Evolutionary conservation across 1,139 yeast species (phyloP).

Genomic region (Sugiyamaella xylanicola): DNA sequence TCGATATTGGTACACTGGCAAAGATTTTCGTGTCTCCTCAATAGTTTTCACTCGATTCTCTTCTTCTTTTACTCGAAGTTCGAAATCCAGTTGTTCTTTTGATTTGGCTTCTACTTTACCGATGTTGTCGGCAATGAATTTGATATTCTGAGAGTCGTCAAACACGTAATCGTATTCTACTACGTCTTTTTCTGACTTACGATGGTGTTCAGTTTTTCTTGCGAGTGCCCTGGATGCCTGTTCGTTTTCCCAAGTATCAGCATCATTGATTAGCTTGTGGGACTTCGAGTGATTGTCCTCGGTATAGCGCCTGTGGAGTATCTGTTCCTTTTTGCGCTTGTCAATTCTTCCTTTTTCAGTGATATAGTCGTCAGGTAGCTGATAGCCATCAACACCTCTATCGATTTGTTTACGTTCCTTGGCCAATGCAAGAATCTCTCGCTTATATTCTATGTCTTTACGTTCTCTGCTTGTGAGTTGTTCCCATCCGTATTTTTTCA

Average conservation of each 20-base stretch:
- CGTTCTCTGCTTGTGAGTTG: conserved; percentile 53
- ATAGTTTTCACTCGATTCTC: conserved; percentile 48
- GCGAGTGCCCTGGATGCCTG: conserved; percentile 55
- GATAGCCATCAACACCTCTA: conserved; percentile 46
- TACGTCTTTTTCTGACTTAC: conserved; percentile 43
- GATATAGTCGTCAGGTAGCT: conserved; percentile 59
- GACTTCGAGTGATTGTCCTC: conserved; percentile 42
- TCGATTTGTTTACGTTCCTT: conserved; percentile 47
- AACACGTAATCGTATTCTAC: conserved; percentile 77
- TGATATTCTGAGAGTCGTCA: conserved; percentile 74
- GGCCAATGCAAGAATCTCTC: conserved; percentile 49
- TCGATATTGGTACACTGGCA: conserved; percentile 77
- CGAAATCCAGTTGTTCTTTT: conserved; percentile 39
- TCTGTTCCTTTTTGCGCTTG: conserved; percentile 52
- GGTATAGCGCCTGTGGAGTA: conserved; percentile 42
- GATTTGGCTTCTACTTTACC: conserved; percentile 27
- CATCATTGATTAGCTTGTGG: conserved; percentile 41
- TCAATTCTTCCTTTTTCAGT: conserved; percentile 57
- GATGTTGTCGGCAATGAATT: conserved; percentile 55
- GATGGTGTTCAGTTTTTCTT: conserved; percentile 6
- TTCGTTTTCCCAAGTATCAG: conserved; percentile 64
- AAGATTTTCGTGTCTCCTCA: conserved; percentile 56
- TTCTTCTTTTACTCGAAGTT: conserved; percentile 46
- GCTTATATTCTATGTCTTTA: conserved; percentile 54
- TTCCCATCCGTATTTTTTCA: conserved; percentile 52